These are phyloP conservation scores for Yarrowia sp. DNA, from an alignment of 805 yeast species.

Conservation along the genomic window DNA sequence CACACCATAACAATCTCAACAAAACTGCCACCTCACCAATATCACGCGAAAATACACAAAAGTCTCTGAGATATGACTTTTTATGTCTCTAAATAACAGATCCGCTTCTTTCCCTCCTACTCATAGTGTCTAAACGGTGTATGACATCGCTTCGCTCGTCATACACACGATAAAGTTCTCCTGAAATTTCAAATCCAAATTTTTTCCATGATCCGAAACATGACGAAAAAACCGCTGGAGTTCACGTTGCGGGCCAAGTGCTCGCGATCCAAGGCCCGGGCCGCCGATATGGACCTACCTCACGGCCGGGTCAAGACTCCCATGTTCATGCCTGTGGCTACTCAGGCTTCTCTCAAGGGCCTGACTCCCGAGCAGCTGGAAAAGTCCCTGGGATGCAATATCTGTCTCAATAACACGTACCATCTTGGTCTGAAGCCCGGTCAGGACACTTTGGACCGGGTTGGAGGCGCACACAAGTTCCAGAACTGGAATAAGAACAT, in stretches of 20 bases:
- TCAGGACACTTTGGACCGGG: conserved; percentile 52
- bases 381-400: conserved; percentile 51
- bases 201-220: conserved; percentile 30
- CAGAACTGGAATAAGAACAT: conserved; percentile 55
- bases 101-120: no score
- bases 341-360: conserved; percentile 57
- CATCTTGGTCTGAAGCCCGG: conserved; percentile 57
- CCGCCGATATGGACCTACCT: conserved; percentile 53
- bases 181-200: conserved; percentile 1
- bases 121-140: no score
- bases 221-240: conserved; percentile 48
- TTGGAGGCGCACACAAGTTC: conserved; percentile 56
- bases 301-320: conserved; percentile 56
- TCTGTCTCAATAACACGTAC: conserved; percentile 56
- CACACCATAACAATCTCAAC: no score
- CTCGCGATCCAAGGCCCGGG: conserved; percentile 55
- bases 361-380: conserved; percentile 54
- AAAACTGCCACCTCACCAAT: no score
- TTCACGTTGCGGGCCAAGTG: conserved; percentile 55
- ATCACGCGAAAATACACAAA: no score
- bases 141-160: not conserved
- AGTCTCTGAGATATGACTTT: no score
- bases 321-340: conserved; percentile 58
- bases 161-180: not conserved
- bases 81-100: no score